A percentile compares a stretch with the other conserved stretches of the same genome.
phyloP scores from a whole-genome alignment of 1,284 basidiomycete genomes.

The Mixia osmundae region DNA sequence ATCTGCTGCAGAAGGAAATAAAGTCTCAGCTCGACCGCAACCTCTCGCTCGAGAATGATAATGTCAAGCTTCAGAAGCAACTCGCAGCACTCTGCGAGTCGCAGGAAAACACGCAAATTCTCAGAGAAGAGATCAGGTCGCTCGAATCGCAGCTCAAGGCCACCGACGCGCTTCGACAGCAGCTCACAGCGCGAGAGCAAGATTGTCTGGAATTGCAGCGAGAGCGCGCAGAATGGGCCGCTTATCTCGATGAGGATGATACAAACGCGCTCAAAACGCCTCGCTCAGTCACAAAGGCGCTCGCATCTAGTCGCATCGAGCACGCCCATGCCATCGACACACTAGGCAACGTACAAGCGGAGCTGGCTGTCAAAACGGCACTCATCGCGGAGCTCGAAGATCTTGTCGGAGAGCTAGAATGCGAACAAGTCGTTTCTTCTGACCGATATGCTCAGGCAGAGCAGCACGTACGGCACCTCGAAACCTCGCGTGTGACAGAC shows the following conservation, averaged over 20 bases:
- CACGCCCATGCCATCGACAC: slow-evolving; percentile 13
- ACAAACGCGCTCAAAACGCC: slow-evolving; percentile 3
- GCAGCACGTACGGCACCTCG: slow-evolving; percentile 12
- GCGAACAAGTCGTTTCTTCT: slow-evolving; percentile 6
- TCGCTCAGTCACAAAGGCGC: slow-evolving; percentile 15
- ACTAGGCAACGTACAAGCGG: slow-evolving; percentile 9
- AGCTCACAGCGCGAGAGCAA: slow-evolving; percentile 34
- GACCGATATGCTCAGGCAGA: slow-evolving; percentile 16
- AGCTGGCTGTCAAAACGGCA: slow-evolving; percentile 14
- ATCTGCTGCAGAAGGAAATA: slow-evolving; percentile 3
- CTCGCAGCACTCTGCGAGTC: slow-evolving; percentile 32
- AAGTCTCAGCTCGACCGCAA: slow-evolving; percentile 27
- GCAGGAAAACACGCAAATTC: slow-evolving; percentile 37
- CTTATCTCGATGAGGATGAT: slow-evolving; percentile 3
- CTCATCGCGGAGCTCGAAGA: slow-evolving; percentile 15
- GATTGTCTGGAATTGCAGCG: slow-evolving; percentile 35
- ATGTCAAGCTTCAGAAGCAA: slow-evolving; percentile 34
- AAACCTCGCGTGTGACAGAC: slow-evolving; percentile 5
- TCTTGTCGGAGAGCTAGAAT: slow-evolving; percentile 11
- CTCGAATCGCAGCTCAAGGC: slow-evolving; percentile 34
- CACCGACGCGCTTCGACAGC: slow-evolving; percentile 34
- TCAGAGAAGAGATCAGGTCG: slow-evolving; percentile 45
- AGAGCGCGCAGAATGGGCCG: slow-evolving; percentile 26
- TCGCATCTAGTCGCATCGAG: slow-evolving; percentile 14
- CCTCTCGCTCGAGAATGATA: slow-evolving; percentile 37